phyloP scores from a whole-genome alignment of 2,329 filamentous ascomycete species.

The Epichloe sp. region DNA sequence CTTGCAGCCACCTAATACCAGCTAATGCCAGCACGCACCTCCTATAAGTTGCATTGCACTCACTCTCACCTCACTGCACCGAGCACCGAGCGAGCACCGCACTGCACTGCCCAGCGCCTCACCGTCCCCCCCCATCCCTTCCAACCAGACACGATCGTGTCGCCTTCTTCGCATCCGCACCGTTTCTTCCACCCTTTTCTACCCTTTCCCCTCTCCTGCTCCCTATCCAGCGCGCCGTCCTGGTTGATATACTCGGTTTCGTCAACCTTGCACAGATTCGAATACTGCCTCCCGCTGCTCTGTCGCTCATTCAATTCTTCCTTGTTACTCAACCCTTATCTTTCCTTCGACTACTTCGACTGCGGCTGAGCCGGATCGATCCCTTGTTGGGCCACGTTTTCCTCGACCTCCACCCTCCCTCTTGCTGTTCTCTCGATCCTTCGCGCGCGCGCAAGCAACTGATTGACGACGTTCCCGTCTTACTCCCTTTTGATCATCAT shows the following conservation, averaged over 20 bases:
- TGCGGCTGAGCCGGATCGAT: conserved; percentile 10
- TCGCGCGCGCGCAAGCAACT: conserved; percentile 1
- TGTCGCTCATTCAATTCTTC: conserved; percentile 4
- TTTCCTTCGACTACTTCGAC: conserved; percentile 1
- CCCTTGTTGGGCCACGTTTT: conserved; percentile 1
- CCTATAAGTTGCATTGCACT: neutral
- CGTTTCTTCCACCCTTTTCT: neutral
- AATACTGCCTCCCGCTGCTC: conserved; percentile 2
- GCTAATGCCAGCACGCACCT: neutral
- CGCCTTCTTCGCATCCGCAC: neutral
- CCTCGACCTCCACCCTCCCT: neutral
- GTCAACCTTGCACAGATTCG: neutral
- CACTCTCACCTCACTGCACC: neutral
- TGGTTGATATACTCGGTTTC: neutral
- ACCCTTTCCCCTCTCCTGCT: neutral
- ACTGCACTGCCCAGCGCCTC: neutral
- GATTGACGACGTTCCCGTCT: neutral
- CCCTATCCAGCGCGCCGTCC: neutral
- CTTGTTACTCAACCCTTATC: neutral
- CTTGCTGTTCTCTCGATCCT: neutral
- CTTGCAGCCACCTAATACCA: too few relatives aligned
- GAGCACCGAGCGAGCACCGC: neutral
- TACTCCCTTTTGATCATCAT: neutral
- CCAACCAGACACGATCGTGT: neutral
- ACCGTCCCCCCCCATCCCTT: neutral